Evolutionary conservation across 108 stramenopile species (phyloP).

Genomic region (Chaetoceros tenuissimus): DNA sequence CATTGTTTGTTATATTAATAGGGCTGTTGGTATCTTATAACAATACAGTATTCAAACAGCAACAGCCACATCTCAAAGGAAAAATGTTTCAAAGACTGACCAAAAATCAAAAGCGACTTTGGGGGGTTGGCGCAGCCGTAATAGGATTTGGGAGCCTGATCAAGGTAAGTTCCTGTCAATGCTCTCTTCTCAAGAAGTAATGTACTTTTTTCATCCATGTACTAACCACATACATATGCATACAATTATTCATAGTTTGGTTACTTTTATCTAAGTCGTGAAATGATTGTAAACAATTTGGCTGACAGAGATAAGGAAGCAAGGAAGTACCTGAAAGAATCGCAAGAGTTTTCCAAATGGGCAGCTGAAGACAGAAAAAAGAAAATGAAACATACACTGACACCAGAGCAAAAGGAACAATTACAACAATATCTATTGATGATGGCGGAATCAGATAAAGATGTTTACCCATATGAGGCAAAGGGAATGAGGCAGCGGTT

Average conservation of each 20-base stretch:
- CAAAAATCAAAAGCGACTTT: not conserved
- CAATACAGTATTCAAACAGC: too few species aligned
- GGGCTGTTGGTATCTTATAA: too few species aligned
- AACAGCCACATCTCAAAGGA: too few species aligned
- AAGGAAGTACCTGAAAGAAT: not conserved
- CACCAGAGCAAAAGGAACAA: constrained; percentile 29
- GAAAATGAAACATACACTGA: constrained; percentile 3
- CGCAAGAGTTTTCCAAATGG: not conserved
- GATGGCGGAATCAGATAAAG: constrained; percentile 8
- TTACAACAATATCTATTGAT: constrained; percentile 29
- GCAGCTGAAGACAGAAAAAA: not conserved
- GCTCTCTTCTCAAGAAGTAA: too few species aligned
- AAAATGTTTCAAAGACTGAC: not conserved
- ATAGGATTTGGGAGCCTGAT: not conserved
- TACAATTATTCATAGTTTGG: not conserved
- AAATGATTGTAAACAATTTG: not conserved
- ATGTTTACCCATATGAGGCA: not conserved
- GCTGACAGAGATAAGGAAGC: not conserved
- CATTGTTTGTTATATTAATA: too few species aligned
- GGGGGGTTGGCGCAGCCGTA: not conserved
- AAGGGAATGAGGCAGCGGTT: not conserved
- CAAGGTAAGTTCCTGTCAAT: not conserved
- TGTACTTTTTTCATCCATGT: too few species aligned
- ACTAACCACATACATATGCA: too few species aligned
- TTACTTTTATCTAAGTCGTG: not conserved